Percentiles rank a stretch among this genome's conserved stretches.
These are phyloP conservation scores for Cucurbita moschata DNA, from an alignment of 306 rosid genomes.

Conservation along the genomic window DNA sequence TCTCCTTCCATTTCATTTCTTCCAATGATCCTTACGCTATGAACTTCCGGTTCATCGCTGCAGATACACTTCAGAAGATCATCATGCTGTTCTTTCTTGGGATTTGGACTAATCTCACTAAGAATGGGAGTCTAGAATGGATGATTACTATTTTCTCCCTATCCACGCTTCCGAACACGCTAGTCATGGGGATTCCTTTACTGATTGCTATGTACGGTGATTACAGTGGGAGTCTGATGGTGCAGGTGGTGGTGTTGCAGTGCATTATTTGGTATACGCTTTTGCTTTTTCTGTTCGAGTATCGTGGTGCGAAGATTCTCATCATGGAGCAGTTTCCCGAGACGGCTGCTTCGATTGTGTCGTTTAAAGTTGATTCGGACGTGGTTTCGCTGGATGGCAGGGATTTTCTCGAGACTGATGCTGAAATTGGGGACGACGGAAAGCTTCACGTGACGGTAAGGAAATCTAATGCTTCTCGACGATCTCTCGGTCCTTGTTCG, in stretches of 20 bases:
- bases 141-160: slow-evolving; percentile 89
- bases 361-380: slow-evolving; percentile 90
- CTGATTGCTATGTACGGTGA: slow-evolving; percentile 78
- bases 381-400: slow-evolving; percentile 88
- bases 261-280: slow-evolving; percentile 95
- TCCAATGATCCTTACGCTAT: slow-evolving; percentile 59
- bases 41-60: slow-evolving; percentile 94
- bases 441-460: slow-evolving; percentile 87
- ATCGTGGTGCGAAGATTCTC: slow-evolving; percentile 77
- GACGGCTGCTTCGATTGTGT: slow-evolving; percentile 89
- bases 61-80: slow-evolving; percentile 84
- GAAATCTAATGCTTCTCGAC: slow-evolving; percentile 66
- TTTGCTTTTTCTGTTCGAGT: slow-evolving; percentile 76
- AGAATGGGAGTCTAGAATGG: slow-evolving; percentile 84
- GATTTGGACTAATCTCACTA: slow-evolving; percentile 67
- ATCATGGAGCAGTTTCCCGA: slow-evolving; percentile 98
- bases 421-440: slow-evolving; percentile 78
- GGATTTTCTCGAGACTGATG: slow-evolving; percentile 84
- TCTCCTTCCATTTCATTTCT: slow-evolving; percentile 86
- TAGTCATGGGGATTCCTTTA: slow-evolving; percentile 86
- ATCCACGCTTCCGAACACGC: slow-evolving; percentile 88
- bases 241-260: slow-evolving; percentile 87
- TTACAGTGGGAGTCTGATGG: slow-evolving; percentile 60
- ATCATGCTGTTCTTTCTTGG: slow-evolving; percentile 55
- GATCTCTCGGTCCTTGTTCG: slow-evolving; percentile 35